Evolutionary conservation across 2,329 filamentous ascomycete species (phyloP), one percentile per base, ranked within the genome.

Genomic region (Cercospora sp.): DNA sequence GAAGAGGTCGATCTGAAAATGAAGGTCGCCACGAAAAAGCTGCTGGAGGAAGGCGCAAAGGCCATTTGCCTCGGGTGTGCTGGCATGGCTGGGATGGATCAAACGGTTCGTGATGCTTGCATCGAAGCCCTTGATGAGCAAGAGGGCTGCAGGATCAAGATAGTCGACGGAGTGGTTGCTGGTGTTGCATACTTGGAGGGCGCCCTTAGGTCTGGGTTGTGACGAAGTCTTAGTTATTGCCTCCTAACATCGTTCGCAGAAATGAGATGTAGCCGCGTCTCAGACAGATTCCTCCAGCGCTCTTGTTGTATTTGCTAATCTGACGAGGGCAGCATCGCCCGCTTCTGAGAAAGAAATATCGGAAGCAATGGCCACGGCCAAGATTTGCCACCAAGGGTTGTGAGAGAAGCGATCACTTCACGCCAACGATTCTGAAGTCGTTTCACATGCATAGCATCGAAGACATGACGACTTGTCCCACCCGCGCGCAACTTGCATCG

Each of bases 41-140:
- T 97, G 28, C 79, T 97, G 30, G 78, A 65, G 7, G 63, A 64
- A 8, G 73, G 73, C 4, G 73, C 72, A 28, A 68, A 67, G 36
- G 91, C 89, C 26, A 87, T 97, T 7, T 91, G 92, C 75, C 86
- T 97, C 82, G 94, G 94, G 0, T 97, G 94, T 78, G 94, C 92
- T 2, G 94, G 93, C 0, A 97, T 97, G 94, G 89, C 90, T 0
- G 94, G 93, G 0, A 85, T 97, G 80, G 91, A 95, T 13, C 42
- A 31, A 16, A 62, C 48, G 4, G 67, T 69, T 33, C 57, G 67
- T 26, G 55, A 66, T 42, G 67, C 67, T 36, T 69, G 67, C 60
- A 26, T 66, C 16, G 64, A 64, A 8, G 36, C 33, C 30, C 26
- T 69, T 26, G 91, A 90, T 1, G 78, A 84, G 18, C 80, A 84